Percentiles rank a stretch among this genome's conserved stretches.
Conservation (phyloP, 1,284 basidiomycete genomes). For the Pisolithus thermaeus region DNA sequence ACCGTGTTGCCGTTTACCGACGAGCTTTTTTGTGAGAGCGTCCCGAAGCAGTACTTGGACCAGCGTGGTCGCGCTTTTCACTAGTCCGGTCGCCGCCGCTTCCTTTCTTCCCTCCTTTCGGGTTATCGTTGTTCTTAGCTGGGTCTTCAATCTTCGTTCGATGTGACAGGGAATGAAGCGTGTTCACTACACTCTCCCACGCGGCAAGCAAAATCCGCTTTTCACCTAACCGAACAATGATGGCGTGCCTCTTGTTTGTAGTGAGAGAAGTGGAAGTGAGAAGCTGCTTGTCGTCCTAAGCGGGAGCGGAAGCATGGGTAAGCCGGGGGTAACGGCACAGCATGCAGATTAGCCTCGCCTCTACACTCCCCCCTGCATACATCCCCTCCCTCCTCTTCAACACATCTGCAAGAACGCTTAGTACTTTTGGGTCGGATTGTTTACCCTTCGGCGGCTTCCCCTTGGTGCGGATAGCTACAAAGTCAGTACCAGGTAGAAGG, state of each 20-base stretch:
- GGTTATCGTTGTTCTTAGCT: background rate
- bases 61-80: slow-evolving; percentile 14
- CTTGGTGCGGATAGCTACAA: slow-evolving; percentile 58
- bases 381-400: slow-evolving; percentile 45
- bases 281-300: slow-evolving; percentile 50
- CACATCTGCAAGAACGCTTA: slow-evolving; percentile 42
- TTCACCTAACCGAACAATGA: slow-evolving; percentile 76
- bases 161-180: background rate
- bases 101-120: background rate
- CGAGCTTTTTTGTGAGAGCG: slow-evolving; percentile 17
- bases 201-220: slow-evolving; percentile 58
- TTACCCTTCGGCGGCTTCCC: slow-evolving; percentile 77
- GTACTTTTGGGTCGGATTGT: slow-evolving; percentile 41
- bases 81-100: background rate
- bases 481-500: slow-evolving; percentile 59
- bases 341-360: slow-evolving; percentile 10
- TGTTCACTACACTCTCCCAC: slow-evolving; percentile 24
- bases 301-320: slow-evolving; percentile 30
- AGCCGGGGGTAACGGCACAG: background rate
- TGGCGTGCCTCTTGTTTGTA: slow-evolving; percentile 53
- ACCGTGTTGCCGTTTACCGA: slow-evolving; percentile 6
- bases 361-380: slow-evolving; percentile 37
- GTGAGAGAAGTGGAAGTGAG: slow-evolving; percentile 23
- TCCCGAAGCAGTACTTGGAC: slow-evolving; percentile 3
- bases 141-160: background rate